Evolutionary conservation across 352 stramenopile genomes (phyloP), one percentile per base, ranked within the genome.

Genomic region (Pythium apleroticum): DNA sequence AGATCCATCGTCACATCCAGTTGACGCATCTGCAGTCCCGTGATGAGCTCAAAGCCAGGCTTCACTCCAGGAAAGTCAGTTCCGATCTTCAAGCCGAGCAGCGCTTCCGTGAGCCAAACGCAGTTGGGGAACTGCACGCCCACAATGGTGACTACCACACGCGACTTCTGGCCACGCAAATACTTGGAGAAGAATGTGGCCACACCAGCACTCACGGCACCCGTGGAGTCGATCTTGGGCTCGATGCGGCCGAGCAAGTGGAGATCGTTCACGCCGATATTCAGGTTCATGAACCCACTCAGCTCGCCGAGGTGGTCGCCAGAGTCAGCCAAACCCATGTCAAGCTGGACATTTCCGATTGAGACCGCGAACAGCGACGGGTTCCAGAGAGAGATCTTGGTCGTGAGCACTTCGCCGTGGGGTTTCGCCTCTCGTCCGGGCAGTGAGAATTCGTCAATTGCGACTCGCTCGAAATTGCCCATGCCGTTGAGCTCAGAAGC

Each of bases 161-260:
- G 74, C 22, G 81, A 90, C n/a, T 70, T 68, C 20, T 80, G 69
- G 1, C 84, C 80, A 12, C 76, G 61, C 2, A 93, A 62, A 41
- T 91, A 93, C 9, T 55, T 75, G 14, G 84, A 93, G 60, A 93
- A 93, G 68, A 93, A 90, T 11, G 28, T 64, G 2, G 75, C 68
- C 0, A 93, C 73, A 4, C 63, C 73, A 50, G 71, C 58, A 60
- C 82, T 91, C 48, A 89, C 78, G 54, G 68, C 58, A 4, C 80
- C 82, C 20, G 57, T 46, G 25, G 65, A 12, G 57, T 91, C 79
- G 31, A 71, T 11, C 3, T 63, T 69, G 17, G 84, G 84, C 12
- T 83, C 66, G n/a, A 93, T 68, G 17, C 67, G 37, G 1, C 84
- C 84, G 22, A 61, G 52, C 63, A 93, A 69, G 30, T 68, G 27